Conservation (phyloP, 306 rosid genomes). For the Casuarina glauca region DNA sequence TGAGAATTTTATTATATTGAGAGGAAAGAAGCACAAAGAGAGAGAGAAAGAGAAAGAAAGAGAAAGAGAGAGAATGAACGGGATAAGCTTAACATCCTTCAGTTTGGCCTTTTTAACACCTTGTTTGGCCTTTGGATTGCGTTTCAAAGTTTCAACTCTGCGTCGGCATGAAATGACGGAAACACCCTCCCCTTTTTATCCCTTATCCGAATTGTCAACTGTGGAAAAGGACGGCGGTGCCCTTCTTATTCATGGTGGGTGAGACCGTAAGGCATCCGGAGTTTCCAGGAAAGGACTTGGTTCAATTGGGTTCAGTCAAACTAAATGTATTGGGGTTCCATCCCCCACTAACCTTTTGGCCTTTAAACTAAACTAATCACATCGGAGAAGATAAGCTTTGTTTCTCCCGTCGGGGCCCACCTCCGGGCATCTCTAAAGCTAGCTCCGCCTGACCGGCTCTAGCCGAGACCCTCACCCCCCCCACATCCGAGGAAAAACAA, state of each 20-base stretch:
- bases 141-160: slow-evolving; percentile 1
- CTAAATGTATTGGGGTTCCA: background rate
- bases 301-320: no score
- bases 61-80: background rate
- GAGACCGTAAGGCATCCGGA: no score
- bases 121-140: slow-evolving; percentile 12
- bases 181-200: slow-evolving; percentile 14
- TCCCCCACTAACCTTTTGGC: background rate
- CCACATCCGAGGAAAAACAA: background rate
- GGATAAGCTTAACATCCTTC: slow-evolving; percentile 24
- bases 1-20: slow-evolving; percentile 23
- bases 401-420: background rate
- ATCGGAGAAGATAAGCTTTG: background rate
- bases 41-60: background rate
- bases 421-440: no score
- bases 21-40: background rate
- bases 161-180: background rate
- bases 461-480: no score
- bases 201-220: background rate
- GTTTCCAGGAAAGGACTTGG: no score
- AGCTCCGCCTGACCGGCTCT: background rate
- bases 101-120: slow-evolving; percentile 31
- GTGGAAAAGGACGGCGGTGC: background rate
- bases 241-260: background rate
- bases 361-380: background rate